Base-by-base conservation (phyloP, 176 grass and related monocot genomes). In the Carex kokanica region DNA sequence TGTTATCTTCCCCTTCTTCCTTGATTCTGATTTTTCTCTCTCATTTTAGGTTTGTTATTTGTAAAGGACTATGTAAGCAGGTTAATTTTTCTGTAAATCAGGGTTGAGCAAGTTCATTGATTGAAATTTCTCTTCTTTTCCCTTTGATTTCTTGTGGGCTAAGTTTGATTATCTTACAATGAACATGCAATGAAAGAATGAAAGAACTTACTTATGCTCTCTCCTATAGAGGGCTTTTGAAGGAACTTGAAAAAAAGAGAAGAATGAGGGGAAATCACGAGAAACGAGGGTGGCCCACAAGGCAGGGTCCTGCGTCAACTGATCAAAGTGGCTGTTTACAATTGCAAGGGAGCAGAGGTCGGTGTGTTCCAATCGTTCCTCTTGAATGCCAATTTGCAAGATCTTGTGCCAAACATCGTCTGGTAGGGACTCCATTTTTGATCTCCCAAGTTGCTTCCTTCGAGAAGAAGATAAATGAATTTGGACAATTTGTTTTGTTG, bases 271-370 rank as follows among this genome's bases (percentile, higher is more conserved):
- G 34, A 73, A 73, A 73, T 43, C 31, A 73, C 27, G 29, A n/a
- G 15, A 31, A 41, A 73, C 0, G 29, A 73, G 68, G 12, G 13
- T n/a, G 68, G 68, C 32, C 68, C 68, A 73, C 68, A 73, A 16
- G 36, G 68, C 25, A 17, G 68, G 9, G 2, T 73, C 34, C 12
- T 73, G 68, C 32, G 68, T n/a, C 2, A 79, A 20, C 31, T 60
- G 2, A 79, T 79, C 77, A 27, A 79, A 60, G 23, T 32, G 77
- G 16, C 1, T 14, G 27, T 57, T 17, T 56, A 32, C 56, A 27
- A 79, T 80, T 54, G 77, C 27, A 10, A 80, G 77, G 32, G 77
- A 80, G 54, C 77, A 80, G 52, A 79, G 77, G 0, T 60, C 77
- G 0, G 12, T 10, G 45, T 80, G 52, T 15, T 80, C 23, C 27